Percentiles rank a stretch among this genome's conserved stretches.
phyloP scores from a whole-genome alignment of 495 filamentous ascomycete species.

The Penicillium fimorum region DNA sequence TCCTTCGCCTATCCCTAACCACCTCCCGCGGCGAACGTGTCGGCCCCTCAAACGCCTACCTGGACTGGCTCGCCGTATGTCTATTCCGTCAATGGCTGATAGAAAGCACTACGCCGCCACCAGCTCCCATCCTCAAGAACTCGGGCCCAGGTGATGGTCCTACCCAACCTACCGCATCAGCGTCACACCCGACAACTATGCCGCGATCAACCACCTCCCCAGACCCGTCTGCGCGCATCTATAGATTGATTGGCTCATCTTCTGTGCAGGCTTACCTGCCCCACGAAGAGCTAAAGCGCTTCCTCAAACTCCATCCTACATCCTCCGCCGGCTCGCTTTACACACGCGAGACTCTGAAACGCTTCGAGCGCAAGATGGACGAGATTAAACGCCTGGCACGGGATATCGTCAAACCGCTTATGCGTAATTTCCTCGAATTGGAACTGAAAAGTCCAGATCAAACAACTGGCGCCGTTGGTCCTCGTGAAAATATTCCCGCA shows the following conservation, averaged over 20 bases:
- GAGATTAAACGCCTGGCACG: constrained; percentile 80
- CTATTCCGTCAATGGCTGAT: constrained; percentile 90
- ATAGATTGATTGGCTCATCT: constrained; percentile 63
- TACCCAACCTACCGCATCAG: constrained; percentile 27
- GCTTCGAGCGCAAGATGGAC: constrained; percentile 82
- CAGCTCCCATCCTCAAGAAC: constrained; percentile 48
- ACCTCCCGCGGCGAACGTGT: constrained; percentile 80
- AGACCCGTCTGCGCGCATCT: constrained; percentile 59
- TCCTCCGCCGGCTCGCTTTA: constrained; percentile 56
- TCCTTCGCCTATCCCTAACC: constrained; percentile 77
- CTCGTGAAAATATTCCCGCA: constrained; percentile 22
- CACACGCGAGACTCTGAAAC: constrained; percentile 72
- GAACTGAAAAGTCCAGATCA: constrained; percentile 53
- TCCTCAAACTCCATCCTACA: constrained; percentile 65
- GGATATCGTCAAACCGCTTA: constrained; percentile 80
- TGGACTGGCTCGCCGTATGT: constrained; percentile 83
- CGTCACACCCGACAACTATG: constrained; percentile 22
- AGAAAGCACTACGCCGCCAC: constrained; percentile 75
- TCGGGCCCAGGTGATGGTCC: constrained; percentile 21
- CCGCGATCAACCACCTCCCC: constrained; percentile 22
- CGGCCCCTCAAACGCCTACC: constrained; percentile 69
- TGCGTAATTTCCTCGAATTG: constrained; percentile 77
- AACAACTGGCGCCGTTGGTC: neutral
- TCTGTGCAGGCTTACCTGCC: constrained; percentile 63
- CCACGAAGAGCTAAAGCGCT: constrained; percentile 85